phyloP scores from a whole-genome alignment of 805 yeast genomes.

The Starmerella vitae region DNA sequence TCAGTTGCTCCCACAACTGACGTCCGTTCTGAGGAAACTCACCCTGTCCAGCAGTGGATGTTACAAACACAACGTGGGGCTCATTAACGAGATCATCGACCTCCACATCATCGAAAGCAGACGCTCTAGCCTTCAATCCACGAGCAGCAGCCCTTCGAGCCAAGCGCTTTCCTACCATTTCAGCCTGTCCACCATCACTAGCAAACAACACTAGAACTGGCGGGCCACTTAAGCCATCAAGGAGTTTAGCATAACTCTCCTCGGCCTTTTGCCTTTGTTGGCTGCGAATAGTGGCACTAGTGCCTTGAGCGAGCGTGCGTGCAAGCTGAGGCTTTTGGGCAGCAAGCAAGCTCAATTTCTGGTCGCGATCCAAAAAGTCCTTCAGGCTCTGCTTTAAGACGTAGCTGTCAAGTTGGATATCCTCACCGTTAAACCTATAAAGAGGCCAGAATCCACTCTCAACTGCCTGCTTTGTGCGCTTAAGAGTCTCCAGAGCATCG shows the following conservation, averaged over 20 bases:
- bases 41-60: constrained; percentile 78
- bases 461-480: constrained; percentile 79
- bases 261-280: constrained; percentile 57
- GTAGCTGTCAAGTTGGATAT: constrained; percentile 79
- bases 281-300: constrained; percentile 45
- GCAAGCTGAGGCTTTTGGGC: constrained; percentile 59
- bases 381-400: constrained; percentile 62
- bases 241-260: constrained; percentile 58
- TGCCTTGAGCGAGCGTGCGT: constrained; percentile 51
- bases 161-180: constrained; percentile 62
- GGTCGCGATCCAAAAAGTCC: constrained; percentile 77
- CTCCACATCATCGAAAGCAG: constrained; percentile 59
- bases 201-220: constrained; percentile 79
- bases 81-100: constrained; percentile 51
- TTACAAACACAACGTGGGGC: constrained; percentile 51
- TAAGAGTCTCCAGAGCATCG: constrained; percentile 60
- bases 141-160: constrained; percentile 67
- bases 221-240: constrained; percentile 85
- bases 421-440: constrained; percentile 48
- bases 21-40: constrained; percentile 78
- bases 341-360: constrained; percentile 66
- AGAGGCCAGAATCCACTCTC: constrained; percentile 96
- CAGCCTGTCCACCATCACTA: constrained; percentile 86
- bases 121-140: constrained; percentile 53
- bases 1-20: constrained; percentile 58